A percentile compares a stretch with the other conserved stretches of the same genome.
phyloP scores from a whole-genome alignment of 2,329 filamentous ascomycete genomes.

The Albophoma yamanashiensis region DNA sequence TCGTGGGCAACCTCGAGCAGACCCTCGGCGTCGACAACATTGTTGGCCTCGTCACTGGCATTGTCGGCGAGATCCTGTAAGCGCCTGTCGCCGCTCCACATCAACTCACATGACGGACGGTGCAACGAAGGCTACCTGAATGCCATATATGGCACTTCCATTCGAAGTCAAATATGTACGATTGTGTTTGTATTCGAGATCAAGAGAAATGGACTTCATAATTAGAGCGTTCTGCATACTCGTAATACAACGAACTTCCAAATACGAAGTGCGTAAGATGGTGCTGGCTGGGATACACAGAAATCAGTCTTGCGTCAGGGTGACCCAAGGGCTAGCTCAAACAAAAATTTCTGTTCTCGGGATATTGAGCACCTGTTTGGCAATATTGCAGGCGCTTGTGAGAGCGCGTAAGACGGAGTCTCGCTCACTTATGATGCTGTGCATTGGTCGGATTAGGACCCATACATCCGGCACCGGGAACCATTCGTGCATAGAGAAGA shows the following conservation, averaged over 20 bases:
- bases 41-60: conserved; percentile 5
- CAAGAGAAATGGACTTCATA: not conserved
- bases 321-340: no score
- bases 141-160: not conserved
- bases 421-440: no score
- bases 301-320: not conserved
- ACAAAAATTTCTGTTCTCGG: no score
- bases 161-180: not conserved
- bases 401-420: no score
- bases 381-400: not conserved
- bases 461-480: not conserved
- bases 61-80: conserved; percentile 1
- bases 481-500: not conserved
- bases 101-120: not conserved
- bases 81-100: not conserved
- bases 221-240: not conserved
- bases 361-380: no score
- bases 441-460: not conserved
- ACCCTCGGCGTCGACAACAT: conserved; percentile 10
- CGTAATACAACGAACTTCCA: not conserved
- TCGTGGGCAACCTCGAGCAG: conserved; percentile 7
- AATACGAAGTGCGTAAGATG: not conserved
- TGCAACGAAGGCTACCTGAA: not conserved
- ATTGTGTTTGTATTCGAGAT: not conserved
- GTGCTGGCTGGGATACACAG: not conserved